Evolutionary conservation across 2,329 filamentous ascomycete species (phyloP).

Genomic region (Xylariaceae sp.): DNA sequence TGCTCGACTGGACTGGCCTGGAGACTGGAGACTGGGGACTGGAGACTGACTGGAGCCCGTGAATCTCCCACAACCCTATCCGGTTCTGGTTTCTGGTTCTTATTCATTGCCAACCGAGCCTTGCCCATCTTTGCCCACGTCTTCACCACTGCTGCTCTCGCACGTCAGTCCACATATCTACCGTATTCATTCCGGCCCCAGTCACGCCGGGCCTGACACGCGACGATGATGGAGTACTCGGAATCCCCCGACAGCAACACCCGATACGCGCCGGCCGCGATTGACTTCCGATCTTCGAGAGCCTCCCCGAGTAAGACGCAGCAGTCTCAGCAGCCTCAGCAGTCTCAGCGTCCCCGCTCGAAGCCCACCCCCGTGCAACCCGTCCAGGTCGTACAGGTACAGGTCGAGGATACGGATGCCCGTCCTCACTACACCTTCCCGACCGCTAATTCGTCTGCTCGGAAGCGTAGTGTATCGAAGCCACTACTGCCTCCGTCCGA

Average conservation of each 20-base stretch:
- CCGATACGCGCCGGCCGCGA: not conserved
- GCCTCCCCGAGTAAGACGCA: not conserved
- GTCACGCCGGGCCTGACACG: not conserved
- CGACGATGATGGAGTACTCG: not conserved
- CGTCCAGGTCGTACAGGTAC: too few relatives aligned
- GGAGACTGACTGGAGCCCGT: too few relatives aligned
- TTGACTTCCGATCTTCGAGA: not conserved
- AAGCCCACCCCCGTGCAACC: not conserved
- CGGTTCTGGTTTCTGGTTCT: not conserved
- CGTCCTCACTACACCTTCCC: not conserved
- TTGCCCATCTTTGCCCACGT: not conserved
- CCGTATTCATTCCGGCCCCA: not conserved
- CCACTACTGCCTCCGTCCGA: not conserved
- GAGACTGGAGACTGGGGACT: too few relatives aligned
- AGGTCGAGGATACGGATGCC: not conserved
- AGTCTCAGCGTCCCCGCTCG: not conserved
- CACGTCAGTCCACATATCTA: not conserved
- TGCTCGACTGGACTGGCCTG: too few relatives aligned
- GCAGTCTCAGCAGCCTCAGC: not conserved
- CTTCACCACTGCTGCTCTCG: not conserved
- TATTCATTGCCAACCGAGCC: not conserved
- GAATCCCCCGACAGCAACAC: not conserved
- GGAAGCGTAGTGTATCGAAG: not conserved
- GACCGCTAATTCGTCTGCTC: slow-evolving; percentile 2
- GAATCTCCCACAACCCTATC: too few relatives aligned